Evolutionary conservation across 805 yeast species (phyloP).

Genomic region (Candida michaelii): DNA sequence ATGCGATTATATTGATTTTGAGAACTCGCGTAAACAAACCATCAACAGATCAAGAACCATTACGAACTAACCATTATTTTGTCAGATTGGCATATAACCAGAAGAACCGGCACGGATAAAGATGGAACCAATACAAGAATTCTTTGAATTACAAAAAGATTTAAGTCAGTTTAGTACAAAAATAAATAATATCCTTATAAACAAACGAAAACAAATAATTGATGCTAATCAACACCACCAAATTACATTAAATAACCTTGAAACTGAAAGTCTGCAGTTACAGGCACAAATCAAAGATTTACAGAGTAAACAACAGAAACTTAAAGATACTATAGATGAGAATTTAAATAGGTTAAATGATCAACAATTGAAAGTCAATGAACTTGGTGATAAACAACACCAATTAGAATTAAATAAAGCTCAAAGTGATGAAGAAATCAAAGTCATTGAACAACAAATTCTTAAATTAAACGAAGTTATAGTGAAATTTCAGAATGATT

Average conservation of each 20-base stretch:
- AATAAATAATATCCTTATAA: constrained; percentile 9
- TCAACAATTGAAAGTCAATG: constrained; percentile 36
- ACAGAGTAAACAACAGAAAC: constrained; percentile 24
- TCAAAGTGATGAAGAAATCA: constrained; percentile 26
- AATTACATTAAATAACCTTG: constrained; percentile 29
- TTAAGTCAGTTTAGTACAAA: constrained; percentile 13
- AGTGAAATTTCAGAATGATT: constrained; percentile 28
- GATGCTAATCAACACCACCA: constrained; percentile 33
- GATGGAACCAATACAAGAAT: constrained; percentile 14
- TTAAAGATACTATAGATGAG: constrained; percentile 25
- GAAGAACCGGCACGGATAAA: not conserved
- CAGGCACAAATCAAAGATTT: constrained; percentile 30
- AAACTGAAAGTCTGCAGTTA: constrained; percentile 30
- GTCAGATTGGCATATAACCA: too few relatives aligned
- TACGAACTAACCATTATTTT: not conserved
- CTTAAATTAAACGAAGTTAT: constrained; percentile 18
- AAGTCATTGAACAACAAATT: constrained; percentile 16
- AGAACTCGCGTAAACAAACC: constrained; percentile 1
- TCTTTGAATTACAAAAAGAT: constrained; percentile 12
- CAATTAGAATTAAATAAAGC: constrained; percentile 21
- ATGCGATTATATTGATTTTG: not conserved
- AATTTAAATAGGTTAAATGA: constrained; percentile 24
- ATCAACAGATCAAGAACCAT: not conserved
- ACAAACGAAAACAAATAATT: constrained; percentile 32
- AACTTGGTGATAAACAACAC: constrained; percentile 33